A percentile compares a stretch with the other conserved stretches of the same genome.
These are phyloP conservation scores for Lunasporangiospora selenospora DNA, from an alignment of 192 early-diverging fungal genomes.

Conservation along the genomic window DNA sequence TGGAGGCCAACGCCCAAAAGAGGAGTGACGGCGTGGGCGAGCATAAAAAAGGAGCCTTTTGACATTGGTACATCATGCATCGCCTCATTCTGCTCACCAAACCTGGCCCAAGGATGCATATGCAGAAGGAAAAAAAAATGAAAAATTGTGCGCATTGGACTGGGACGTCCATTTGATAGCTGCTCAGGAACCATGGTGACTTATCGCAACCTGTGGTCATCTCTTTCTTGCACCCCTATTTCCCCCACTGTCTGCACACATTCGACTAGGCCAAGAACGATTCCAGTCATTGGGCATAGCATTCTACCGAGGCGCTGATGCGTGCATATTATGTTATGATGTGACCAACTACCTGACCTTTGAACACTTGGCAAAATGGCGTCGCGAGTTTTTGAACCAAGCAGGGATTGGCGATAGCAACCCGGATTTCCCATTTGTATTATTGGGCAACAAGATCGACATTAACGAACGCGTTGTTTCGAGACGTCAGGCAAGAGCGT, in stretches of 20 bases:
- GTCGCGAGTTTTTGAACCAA: slow-evolving; percentile 95
- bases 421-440: slow-evolving; percentile 92
- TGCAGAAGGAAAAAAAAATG: too few species aligned
- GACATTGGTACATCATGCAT: too few species aligned
- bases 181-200: too few species aligned
- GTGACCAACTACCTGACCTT: slow-evolving; percentile 91
- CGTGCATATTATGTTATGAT: slow-evolving; percentile 95
- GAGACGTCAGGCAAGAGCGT: slow-evolving; percentile 62
- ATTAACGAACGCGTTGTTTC: slow-evolving; percentile 87
- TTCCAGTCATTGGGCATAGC: slow-evolving; percentile 96
- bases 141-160: too few species aligned
- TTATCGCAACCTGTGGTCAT: too few species aligned
- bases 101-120: too few species aligned
- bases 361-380: slow-evolving; percentile 92
- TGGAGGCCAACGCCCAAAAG: too few species aligned
- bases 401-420: slow-evolving; percentile 77
- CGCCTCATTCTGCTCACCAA: too few species aligned
- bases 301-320: slow-evolving; percentile 98
- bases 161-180: too few species aligned
- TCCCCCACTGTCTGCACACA: neutral
- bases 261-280: slow-evolving; percentile 83
- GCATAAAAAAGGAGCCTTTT: too few species aligned
- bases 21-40: too few species aligned
- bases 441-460: slow-evolving; percentile 98
- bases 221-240: too few species aligned